These are phyloP conservation scores for Echites panduratus DNA, from an alignment of 257 asterid species.

Conservation along the genomic window DNA sequence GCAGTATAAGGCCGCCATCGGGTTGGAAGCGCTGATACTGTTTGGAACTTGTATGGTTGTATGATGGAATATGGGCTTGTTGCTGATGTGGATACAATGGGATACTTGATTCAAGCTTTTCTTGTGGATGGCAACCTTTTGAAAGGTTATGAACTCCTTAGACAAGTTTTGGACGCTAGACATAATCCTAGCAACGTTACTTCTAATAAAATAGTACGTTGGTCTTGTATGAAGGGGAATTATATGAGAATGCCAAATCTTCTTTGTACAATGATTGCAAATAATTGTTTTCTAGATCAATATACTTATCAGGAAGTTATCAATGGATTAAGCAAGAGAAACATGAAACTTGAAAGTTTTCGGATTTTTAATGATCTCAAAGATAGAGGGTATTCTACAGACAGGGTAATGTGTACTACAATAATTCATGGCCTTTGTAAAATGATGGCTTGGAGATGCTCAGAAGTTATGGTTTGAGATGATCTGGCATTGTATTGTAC, in stretches of 20 bases:
- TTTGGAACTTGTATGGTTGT: constrained; percentile 49
- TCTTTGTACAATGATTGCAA: constrained; percentile 59
- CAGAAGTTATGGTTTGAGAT: constrained; percentile 64
- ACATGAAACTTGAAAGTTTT: constrained; percentile 43
- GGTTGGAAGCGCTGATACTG: constrained; percentile 34
- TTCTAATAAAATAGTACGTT: constrained; percentile 41
- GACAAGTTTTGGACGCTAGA: constrained; percentile 48
- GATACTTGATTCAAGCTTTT: constrained; percentile 53
- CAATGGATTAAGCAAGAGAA: constrained; percentile 40
- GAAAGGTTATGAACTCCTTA: constrained; percentile 54
- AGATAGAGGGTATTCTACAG: constrained; percentile 64
- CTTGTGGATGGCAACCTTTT: constrained; percentile 40
- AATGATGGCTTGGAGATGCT: constrained; percentile 47
- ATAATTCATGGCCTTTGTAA: constrained; percentile 55
- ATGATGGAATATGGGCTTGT: constrained; percentile 43
- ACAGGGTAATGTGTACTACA: constrained; percentile 61
- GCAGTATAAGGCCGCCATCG: constrained; percentile 39
- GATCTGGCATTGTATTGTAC: constrained; percentile 47
- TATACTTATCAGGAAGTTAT: constrained; percentile 60
- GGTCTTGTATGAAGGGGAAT: constrained; percentile 36
- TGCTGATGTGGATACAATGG: constrained; percentile 43
- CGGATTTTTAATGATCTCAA: constrained; percentile 57
- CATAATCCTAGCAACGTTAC: constrained; percentile 34
- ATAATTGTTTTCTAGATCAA: constrained; percentile 41
- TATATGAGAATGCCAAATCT: constrained; percentile 51